These are phyloP conservation scores for Sarocladium kiliense DNA, from an alignment of 2,329 filamentous ascomycete species.

Conservation along the genomic window DNA sequence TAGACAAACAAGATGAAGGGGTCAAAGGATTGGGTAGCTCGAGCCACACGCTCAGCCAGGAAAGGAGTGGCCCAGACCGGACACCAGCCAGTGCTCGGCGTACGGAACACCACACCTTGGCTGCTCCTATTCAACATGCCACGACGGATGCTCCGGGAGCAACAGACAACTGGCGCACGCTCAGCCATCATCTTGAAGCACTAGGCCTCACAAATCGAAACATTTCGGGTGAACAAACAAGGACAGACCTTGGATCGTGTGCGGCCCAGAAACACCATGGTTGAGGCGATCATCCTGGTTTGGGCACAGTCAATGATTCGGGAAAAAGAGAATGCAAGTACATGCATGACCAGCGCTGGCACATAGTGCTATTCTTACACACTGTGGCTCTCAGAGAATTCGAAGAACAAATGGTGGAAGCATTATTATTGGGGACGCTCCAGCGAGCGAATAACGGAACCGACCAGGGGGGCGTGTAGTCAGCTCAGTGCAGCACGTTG, in stretches of 20 bases:
- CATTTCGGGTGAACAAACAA: no score
- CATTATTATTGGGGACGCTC: neutral
- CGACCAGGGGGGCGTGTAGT: neutral
- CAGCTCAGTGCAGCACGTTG: neutral
- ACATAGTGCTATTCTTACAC: neutral
- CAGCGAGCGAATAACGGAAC: no score
- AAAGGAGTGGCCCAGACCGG: neutral
- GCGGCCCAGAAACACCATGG: no score
- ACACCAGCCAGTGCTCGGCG: no score
- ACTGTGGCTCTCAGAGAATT: neutral
- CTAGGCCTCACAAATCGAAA: neutral
- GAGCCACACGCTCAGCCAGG: neutral
- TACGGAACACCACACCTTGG: neutral
- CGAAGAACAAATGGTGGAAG: slow-evolving; percentile 7
- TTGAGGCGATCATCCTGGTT: neutral
- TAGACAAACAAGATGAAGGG: slow-evolving; percentile 1
- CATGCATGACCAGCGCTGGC: neutral
- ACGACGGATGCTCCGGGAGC: neutral
- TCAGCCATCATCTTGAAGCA: no score
- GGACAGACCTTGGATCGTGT: no score
- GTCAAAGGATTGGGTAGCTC: neutral
- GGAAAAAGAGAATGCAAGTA: no score
- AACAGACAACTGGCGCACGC: no score
- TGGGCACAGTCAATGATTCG: no score
- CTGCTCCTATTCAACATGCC: neutral